Evolutionary conservation across 768 basidiomycete genomes (phyloP).

Genomic region (Gautieria morchelliformis): DNA sequence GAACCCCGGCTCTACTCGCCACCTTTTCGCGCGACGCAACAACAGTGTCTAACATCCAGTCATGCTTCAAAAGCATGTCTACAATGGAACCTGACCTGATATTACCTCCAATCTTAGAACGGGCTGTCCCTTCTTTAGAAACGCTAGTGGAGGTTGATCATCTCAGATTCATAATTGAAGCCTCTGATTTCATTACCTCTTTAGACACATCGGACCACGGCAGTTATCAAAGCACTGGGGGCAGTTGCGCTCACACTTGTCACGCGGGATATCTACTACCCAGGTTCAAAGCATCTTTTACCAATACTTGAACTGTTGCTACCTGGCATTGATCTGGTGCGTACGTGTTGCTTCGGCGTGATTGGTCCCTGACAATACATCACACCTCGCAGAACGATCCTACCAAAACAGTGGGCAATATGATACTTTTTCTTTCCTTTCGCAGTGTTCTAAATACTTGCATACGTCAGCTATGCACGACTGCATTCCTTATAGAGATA

Average conservation of each 20-base stretch:
- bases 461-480: conserved; percentile 53
- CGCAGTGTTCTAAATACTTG: conserved; percentile 9
- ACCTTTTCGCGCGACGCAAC: conserved; percentile 81
- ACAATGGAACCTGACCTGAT: conserved; percentile 82
- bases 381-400: conserved; percentile 53
- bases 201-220: conserved; percentile 70
- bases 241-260: conserved; percentile 74
- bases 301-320: conserved; percentile 73
- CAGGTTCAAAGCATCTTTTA: conserved; percentile 73
- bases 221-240: conserved; percentile 77
- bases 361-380: conserved; percentile 2
- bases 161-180: background rate
- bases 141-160: conserved; percentile 66
- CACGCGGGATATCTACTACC: conserved; percentile 69
- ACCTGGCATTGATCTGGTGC: conserved; percentile 78
- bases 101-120: conserved; percentile 69
- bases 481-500: conserved; percentile 64
- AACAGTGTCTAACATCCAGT: conserved; percentile 68
- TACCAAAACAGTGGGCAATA: conserved; percentile 58
- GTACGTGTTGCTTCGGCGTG: conserved; percentile 15
- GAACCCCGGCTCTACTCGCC: conserved; percentile 76
- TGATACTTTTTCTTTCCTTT: background rate
- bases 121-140: conserved; percentile 81
- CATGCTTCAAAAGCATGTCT: conserved; percentile 73
- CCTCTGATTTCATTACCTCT: background rate